Evolutionary conservation across 768 basidiomycete genomes (phyloP).

Genomic region (Mycena polygramma): DNA sequence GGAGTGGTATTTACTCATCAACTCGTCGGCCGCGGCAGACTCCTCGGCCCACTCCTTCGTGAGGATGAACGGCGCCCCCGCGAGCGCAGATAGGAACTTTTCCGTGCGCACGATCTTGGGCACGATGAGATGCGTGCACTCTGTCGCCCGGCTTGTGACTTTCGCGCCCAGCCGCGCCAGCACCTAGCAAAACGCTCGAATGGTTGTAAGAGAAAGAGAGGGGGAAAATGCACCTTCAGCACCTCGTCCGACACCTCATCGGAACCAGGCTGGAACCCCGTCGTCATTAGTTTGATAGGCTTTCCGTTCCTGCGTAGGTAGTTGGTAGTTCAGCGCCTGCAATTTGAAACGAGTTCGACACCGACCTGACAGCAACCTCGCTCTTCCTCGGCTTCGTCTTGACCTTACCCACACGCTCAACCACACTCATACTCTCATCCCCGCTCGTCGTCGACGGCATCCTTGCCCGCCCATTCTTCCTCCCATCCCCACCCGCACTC

Average conservation of each 20-base stretch:
- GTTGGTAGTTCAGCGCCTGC: background rate
- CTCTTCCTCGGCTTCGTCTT: slow-evolving; percentile 30
- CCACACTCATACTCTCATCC: slow-evolving; percentile 32
- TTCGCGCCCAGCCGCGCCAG: slow-evolving; percentile 76
- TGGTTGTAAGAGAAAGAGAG: background rate
- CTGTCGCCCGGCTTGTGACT: slow-evolving; percentile 67
- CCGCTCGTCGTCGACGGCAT: slow-evolving; percentile 29
- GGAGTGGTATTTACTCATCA: slow-evolving; percentile 69
- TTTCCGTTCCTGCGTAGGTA: slow-evolving; percentile 32
- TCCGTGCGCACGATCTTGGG: slow-evolving; percentile 82
- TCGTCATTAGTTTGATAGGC: slow-evolving; percentile 72
- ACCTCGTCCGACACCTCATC: slow-evolving; percentile 65
- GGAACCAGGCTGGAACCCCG: slow-evolving; percentile 40
- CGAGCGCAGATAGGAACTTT: slow-evolving; percentile 87
- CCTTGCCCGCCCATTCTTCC: slow-evolving; percentile 16
- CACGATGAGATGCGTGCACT: slow-evolving; percentile 87
- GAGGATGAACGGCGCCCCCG: slow-evolving; percentile 72
- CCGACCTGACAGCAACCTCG: slow-evolving; percentile 17
- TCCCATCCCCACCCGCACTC: slow-evolving; percentile 33
- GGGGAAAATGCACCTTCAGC: slow-evolving; percentile 59
- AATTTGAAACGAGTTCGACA: background rate
- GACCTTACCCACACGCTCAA: slow-evolving; percentile 12
- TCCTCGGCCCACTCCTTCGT: slow-evolving; percentile 76
- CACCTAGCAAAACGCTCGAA: slow-evolving; percentile 53
- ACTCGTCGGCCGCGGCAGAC: slow-evolving; percentile 64